phyloP scores from a whole-genome alignment of 345 rosid species.

The Barbarea vulgaris region DNA sequence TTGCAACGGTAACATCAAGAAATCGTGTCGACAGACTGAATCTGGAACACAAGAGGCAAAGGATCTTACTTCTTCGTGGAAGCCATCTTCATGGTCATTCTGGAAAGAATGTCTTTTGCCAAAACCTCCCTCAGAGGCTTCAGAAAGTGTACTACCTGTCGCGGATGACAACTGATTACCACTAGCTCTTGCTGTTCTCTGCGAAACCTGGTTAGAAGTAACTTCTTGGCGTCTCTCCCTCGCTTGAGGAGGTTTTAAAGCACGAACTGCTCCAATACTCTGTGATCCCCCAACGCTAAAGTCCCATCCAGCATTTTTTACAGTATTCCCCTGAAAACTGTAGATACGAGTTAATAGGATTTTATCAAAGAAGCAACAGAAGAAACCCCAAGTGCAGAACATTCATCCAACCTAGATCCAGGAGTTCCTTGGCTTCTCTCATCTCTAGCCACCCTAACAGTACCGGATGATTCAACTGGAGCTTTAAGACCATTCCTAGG shows the following conservation, averaged over 20 bases:
- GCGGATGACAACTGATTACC: constrained; percentile 50
- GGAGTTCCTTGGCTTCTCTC: constrained; percentile 61
- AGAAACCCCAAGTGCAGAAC: constrained; percentile 10
- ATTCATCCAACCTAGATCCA: constrained; percentile 64
- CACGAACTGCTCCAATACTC: constrained; percentile 69
- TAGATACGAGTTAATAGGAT: constrained; percentile 37
- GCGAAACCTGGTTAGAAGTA: constrained; percentile 56
- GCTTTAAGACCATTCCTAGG: constrained; percentile 52
- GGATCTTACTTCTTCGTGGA: constrained; percentile 64
- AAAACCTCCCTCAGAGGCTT: constrained; percentile 49
- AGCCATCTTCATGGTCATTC: constrained; percentile 43
- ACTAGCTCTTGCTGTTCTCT: constrained; percentile 53
- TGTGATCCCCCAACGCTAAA: constrained; percentile 79
- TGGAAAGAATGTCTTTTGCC: constrained; percentile 48
- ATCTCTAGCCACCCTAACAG: constrained; percentile 75
- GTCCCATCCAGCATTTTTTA: constrained; percentile 88
- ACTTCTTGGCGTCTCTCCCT: constrained; percentile 73
- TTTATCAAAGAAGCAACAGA: constrained; percentile 22
- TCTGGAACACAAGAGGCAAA: constrained; percentile 22
- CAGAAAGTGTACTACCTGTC: constrained; percentile 52
- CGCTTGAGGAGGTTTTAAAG: constrained; percentile 74
- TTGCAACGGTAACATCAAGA: constrained; percentile 7
- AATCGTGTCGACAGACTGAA: constrained; percentile 9
- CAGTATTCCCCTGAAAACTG: constrained; percentile 63
- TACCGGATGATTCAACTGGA: constrained; percentile 61